These are phyloP conservation scores for Rhodotorula sp. DNA, from an alignment of 1,284 basidiomycete species.

Conservation along the genomic window DNA sequence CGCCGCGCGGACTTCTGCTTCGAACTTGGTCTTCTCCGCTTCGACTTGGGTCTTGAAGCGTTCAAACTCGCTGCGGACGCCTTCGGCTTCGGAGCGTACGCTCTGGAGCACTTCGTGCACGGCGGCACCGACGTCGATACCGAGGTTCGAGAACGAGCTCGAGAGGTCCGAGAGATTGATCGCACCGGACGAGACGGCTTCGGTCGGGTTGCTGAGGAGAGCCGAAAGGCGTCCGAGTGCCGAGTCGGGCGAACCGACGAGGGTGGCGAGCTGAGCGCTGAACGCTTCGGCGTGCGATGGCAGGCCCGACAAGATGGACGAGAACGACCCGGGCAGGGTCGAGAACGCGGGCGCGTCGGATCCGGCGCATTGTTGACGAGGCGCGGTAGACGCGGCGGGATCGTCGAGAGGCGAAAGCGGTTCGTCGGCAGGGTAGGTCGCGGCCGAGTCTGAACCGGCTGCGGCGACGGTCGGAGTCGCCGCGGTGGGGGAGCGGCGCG, in stretches of 20 bases:
- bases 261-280: slow-evolving; percentile 1
- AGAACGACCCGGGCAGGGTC: slow-evolving; percentile 3
- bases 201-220: background rate
- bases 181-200: background rate
- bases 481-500: background rate
- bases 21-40: background rate
- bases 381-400: background rate
- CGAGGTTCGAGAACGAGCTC: background rate
- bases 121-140: background rate
- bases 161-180: slow-evolving; percentile 8
- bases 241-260: background rate
- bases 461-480: background rate
- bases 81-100: slow-evolving; percentile 14
- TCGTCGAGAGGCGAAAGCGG: background rate
- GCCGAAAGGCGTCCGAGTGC: slow-evolving; percentile 14
- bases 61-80: slow-evolving; percentile 10
- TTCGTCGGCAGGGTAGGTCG: slow-evolving; percentile 4
- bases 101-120: slow-evolving; percentile 9
- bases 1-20: background rate
- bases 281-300: slow-evolving; percentile 5
- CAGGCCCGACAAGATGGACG: slow-evolving; percentile 1
- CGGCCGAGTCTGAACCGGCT: background rate
- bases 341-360: background rate
- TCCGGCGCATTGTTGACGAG: background rate
- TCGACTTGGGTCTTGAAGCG: slow-evolving; percentile 1